Evolutionary conservation across 352 stramenopile genomes (phyloP), one percentile per base, ranked within the genome.

Genomic region (Aphanomyces invadans): DNA sequence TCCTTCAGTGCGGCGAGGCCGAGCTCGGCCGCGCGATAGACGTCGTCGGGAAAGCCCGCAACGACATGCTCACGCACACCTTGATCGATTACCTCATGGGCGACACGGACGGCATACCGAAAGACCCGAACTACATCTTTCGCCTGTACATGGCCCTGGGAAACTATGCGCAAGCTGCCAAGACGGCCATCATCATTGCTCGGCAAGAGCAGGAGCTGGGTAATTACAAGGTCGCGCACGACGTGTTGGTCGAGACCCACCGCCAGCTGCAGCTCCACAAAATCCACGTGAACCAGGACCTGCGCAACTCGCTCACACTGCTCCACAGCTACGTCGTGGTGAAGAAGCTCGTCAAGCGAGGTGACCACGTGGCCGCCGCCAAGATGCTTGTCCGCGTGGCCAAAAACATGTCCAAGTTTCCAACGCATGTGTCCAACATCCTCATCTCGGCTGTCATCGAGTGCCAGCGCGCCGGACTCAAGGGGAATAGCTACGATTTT

Each of bases 71-170:
- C 51, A 97, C 92, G 51, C 90, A 98, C 76, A 96, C 88, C 46
- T 72, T 98, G 36, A 97, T 98, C 68, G 93, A 98, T 69, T 94
- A 95, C 60, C 74, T 98, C n/a, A 97, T 97, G 86, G 91, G 91
- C 39, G 93, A 98, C 69, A 89, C 87, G 42, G 90, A 97, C 68
- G 92, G 92, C 29, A 93, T 97, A 55, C 88, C 88, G 0, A 97
- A 98, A 71, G 93, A 98, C 65, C 90, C 91, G 4, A 92, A 97
- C 68, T 94, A 97, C 68, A 97, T 98, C 59, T 98, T 97, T 62
- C 82, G 90, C 0, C 71, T 98, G 17, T 98, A 98, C 76, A 84
- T 98, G 79, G 88, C 89, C 23, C 79, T 98, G n/a, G 90, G 88
- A 19, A 97, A 98, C 73, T 97, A 95, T 74, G 72, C 87, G 0